Base-by-base conservation (phyloP, 2,329 filamentous ascomycete species). In the Mycosphaerelloides madeirae region DNA sequence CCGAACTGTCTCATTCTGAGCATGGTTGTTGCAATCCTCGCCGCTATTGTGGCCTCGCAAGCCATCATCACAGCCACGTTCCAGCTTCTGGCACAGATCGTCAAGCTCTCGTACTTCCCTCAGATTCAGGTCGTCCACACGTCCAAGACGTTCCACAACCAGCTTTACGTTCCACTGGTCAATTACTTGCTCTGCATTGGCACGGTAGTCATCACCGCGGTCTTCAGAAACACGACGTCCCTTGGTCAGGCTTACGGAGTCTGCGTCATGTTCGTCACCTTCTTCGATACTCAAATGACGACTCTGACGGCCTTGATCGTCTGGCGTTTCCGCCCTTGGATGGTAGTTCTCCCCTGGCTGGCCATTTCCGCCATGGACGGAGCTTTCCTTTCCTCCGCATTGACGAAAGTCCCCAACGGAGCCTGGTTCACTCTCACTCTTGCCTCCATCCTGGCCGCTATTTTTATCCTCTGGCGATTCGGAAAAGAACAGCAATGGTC, bases 181-280 rank as follows among this genome's bases (percentile, higher is more conserved):
- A 90, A 90, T 58, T 89, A 85, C 83, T 67, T 89, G 1, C 71
- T 90, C 50, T 84, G 89, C 81, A 70, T 85, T 25, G 84, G 84
- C 1, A 83, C 83, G 1, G 75, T 91, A n/a, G 68, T 88, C 7
- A 80, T 89, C 7, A 84, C 85, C 1, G 80, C 79, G 0, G 49
- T 49, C 5, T 52, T 46, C 16, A 45, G 46, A n/a, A 46, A 52
- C 73, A 85, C 83, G 0, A 84, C 80, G 0, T 73, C 74, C 43
- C 74, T 88, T 0, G 85, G 85, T 18, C 80, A 87, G 55, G 84
- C 84, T 0, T 88, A 88, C 55, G 84, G 85, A 31, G 81, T 87
- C 6, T 90, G 85, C 53, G 85, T 90, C 60, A 87, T 89, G 55
- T 78, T 86, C 38, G 85, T 89, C 33, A 87, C 85, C 0, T 87